A percentile compares a stretch with the other conserved stretches of the same genome.
Evolutionary conservation across 306 rosid species (phyloP).

Genomic region (Myrica gale): DNA sequence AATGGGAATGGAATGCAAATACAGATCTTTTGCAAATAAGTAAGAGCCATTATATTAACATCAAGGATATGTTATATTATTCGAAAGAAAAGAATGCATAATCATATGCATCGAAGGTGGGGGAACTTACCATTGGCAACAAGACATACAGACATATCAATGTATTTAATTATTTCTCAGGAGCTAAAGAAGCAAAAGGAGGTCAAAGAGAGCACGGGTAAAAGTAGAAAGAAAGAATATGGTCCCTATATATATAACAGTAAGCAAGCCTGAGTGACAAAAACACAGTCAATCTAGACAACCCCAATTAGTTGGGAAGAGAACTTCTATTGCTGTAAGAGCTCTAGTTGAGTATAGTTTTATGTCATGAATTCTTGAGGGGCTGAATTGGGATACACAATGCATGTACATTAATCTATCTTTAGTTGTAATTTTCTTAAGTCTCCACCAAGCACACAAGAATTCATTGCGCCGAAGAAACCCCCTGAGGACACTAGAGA

Average conservation of each 20-base stretch:
- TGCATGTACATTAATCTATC: not conserved
- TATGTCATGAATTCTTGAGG: not conserved
- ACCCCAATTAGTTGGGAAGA: not conserved
- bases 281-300: not conserved
- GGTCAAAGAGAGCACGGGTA: not conserved
- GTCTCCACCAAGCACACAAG: not conserved
- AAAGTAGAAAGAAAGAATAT: not conserved
- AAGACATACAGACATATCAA: not conserved
- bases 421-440: not conserved
- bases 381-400: not conserved
- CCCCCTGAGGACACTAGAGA: not conserved
- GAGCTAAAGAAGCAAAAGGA: not conserved
- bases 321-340: not conserved
- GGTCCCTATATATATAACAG: not conserved
- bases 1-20: conserved; percentile 20
- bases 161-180: not conserved
- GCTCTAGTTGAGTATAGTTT: not conserved
- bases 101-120: not conserved
- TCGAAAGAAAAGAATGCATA: not conserved
- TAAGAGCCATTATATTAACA: not conserved
- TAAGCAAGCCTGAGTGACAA: not conserved
- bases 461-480: not conserved
- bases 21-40: not conserved
- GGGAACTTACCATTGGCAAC: not conserved
- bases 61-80: not conserved